phyloP scores from a whole-genome alignment of 352 stramenopile species.

The Phytophthora ramorum region DNA sequence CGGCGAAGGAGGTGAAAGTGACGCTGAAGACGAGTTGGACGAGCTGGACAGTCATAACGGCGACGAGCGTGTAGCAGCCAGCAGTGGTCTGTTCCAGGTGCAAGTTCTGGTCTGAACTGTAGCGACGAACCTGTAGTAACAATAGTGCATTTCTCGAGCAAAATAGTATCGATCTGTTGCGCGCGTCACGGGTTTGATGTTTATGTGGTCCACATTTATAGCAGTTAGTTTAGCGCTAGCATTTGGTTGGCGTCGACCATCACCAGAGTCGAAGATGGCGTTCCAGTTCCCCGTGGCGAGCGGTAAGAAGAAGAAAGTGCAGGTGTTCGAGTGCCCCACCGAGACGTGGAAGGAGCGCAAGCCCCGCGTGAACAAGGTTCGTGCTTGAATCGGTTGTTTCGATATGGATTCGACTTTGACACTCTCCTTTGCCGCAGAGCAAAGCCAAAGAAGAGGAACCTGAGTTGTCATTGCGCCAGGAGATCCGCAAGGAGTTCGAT shows the following conservation, averaged over 20 bases:
- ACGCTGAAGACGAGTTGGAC: conserved; percentile 24
- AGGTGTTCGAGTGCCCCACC: conserved; percentile 79
- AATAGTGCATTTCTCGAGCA: conserved; percentile 2
- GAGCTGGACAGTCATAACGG: conserved; percentile 15
- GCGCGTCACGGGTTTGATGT: conserved; percentile 35
- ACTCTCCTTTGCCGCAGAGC: conserved; percentile 6
- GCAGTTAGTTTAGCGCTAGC: background rate
- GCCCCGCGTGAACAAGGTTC: conserved; percentile 35
- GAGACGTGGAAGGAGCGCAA: conserved; percentile 76
- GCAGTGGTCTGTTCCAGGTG: conserved; percentile 64
- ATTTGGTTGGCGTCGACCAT: conserved; percentile 23
- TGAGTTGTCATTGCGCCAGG: conserved; percentile 62
- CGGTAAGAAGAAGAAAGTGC: conserved; percentile 78
- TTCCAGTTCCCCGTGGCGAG: conserved; percentile 79
- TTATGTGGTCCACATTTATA: conserved; percentile 12
- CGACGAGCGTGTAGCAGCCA: conserved; percentile 20
- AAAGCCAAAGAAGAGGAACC: conserved; percentile 34
- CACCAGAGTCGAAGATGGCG: conserved; percentile 35
- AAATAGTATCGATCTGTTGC: too few relatives aligned
- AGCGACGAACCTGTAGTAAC: background rate
- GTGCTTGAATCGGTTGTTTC: conserved; percentile 1
- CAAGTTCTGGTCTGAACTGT: conserved; percentile 61
- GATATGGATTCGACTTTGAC: conserved; percentile 7
- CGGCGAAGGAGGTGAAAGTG: conserved; percentile 30
- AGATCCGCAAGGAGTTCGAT: conserved; percentile 83